Base-by-base conservation (phyloP, 352 stramenopile genomes). In the Pythium aphanidermatum region DNA sequence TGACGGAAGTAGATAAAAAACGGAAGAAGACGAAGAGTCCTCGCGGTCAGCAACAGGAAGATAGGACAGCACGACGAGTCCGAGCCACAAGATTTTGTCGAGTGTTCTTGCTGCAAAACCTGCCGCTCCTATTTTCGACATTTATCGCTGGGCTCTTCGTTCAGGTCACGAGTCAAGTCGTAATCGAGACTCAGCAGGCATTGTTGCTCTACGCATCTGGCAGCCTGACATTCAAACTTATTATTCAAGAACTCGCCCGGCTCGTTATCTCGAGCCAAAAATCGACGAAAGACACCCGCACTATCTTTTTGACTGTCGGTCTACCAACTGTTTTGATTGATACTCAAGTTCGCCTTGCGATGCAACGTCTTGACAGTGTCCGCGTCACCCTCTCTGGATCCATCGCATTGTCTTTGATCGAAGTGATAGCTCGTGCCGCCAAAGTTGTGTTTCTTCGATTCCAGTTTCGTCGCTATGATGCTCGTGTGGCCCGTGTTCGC, bases 251-350 rank as follows among this genome's bases (percentile, higher is more conserved):
- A 38, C 12, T 35, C 9, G 53, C 49, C 12, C 19, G 51, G 9
- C 35, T 48, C 7, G 36, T 76, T 7, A 25, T 69, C 7, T 24
- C 23, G 8, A 31, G 43, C 32, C 58, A 50, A 7, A 65, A 60
- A 19, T 45, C 47, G 0, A 58, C 68, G 3, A 35, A 61, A 4
- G 65, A 69, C 31, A 70, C 61, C 13, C 68, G 65, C 16, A 64
- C 56, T n/a, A 72, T 76, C 50, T 68, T 56, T 23, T 50, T 74
- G 10, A 37, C 58, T 0, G 58, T 80, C 2, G 68, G 39, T 2
- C 25, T 75, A 1, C 64, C 64, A 8, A 70, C 65, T 4, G 60
- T 75, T 7, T 31, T 80, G 24, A 67, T 80, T 30, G 63, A 80
- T 46, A 76, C 65, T 5, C 65, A 80, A 36, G 34, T 67, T 4